Percentiles rank a stretch among this genome's conserved stretches.
Conservation (phyloP, 2,329 filamentous ascomycete species). For the Escovopsis sp. region DNA sequence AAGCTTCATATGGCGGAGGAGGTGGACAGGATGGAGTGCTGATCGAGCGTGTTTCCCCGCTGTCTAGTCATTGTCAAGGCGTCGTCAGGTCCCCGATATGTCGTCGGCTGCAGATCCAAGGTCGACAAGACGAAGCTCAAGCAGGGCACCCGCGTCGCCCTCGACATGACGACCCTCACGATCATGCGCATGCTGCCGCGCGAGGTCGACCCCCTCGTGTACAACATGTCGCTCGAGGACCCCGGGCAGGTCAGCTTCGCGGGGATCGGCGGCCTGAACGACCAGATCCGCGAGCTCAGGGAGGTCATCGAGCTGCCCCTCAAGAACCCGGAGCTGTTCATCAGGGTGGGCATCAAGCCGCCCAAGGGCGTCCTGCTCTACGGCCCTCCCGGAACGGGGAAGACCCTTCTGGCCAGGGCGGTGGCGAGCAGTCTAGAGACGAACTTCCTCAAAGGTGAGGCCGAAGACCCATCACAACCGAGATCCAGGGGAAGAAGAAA, state of each 20-base stretch:
- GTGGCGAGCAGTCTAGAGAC: slow-evolving; percentile 95
- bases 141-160: slow-evolving; percentile 91
- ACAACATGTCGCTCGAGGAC: slow-evolving; percentile 99
- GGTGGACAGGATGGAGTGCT: too few species aligned
- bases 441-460: slow-evolving; percentile 87
- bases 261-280: slow-evolving; percentile 92
- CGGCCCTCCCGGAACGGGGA: slow-evolving; percentile 90
- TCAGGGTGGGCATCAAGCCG: slow-evolving; percentile 94
- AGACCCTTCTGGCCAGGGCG: slow-evolving; percentile 84
- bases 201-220: slow-evolving; percentile 95
- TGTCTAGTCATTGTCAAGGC: slow-evolving; percentile 87
- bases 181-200: slow-evolving; percentile 99
- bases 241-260: slow-evolving; percentile 95
- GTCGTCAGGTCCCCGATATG: slow-evolving; percentile 91
- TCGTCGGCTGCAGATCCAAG: slow-evolving; percentile 95
- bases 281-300: slow-evolving; percentile 91
- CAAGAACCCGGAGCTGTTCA: slow-evolving; percentile 96
- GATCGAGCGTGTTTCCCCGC: not conserved
- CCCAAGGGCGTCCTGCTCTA: slow-evolving; percentile 95
- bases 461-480: too few species aligned
- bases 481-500: too few species aligned
- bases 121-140: slow-evolving; percentile 96
- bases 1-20: too few species aligned
- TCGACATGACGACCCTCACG: slow-evolving; percentile 98
- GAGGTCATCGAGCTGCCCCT: slow-evolving; percentile 96